Evolutionary conservation across 108 stramenopile genomes (phyloP).

Genomic region (Nannochloropsis oceanica): DNA sequence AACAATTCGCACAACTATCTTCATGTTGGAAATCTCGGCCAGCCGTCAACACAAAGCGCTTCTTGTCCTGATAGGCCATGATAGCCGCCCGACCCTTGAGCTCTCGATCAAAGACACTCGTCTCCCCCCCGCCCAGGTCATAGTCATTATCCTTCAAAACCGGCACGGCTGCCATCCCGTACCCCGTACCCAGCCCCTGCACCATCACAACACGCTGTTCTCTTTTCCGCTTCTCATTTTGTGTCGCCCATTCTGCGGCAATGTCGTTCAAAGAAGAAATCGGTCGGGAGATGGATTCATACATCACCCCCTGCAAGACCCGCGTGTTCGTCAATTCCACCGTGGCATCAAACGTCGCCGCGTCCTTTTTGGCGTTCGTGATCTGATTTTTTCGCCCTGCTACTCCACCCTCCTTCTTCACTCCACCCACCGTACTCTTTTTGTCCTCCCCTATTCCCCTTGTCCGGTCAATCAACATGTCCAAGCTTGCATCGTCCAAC

Average conservation of each 20-base stretch:
- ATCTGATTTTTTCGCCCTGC: background rate
- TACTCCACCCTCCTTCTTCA: background rate
- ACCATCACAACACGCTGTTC: background rate
- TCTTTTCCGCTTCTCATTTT: background rate
- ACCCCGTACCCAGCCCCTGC: background rate
- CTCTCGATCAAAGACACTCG: background rate
- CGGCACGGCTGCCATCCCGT: background rate
- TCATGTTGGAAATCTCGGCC: constrained; percentile 7
- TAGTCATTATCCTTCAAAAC: background rate
- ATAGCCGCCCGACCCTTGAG: background rate
- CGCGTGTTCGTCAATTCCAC: background rate
- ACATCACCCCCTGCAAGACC: background rate
- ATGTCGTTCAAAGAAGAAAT: background rate
- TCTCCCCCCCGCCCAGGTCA: background rate
- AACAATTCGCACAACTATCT: constrained; percentile 6
- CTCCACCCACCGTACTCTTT: background rate
- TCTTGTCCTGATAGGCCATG: background rate
- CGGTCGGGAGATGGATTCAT: background rate
- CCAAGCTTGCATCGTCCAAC: background rate
- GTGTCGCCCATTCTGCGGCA: background rate
- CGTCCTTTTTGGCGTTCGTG: background rate
- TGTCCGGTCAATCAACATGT: background rate
- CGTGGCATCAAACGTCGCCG: background rate
- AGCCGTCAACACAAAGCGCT: background rate
- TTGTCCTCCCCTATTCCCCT: background rate